Evolutionary conservation across 2,329 filamentous ascomycete species (phyloP).

Genomic region (Paracorniculantispora psalliotae): DNA sequence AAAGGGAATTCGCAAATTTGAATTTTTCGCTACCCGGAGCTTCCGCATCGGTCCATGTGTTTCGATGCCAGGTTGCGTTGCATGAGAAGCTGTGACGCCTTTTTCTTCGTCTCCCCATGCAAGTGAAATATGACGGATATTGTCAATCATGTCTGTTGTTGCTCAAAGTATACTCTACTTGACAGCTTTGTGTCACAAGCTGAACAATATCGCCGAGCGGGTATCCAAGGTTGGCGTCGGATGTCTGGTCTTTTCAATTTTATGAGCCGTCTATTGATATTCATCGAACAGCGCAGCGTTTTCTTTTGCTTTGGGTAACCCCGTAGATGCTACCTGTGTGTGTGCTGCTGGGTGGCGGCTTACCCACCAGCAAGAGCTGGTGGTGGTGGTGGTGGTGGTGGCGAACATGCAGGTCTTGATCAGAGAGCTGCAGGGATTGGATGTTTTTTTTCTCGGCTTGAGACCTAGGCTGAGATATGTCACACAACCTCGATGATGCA

Average conservation of each 20-base stretch:
- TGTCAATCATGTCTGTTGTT: neutral
- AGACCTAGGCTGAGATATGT: too few species aligned
- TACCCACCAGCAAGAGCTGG: neutral
- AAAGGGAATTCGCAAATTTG: neutral
- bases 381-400: neutral
- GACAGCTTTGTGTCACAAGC: neutral
- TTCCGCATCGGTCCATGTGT: neutral
- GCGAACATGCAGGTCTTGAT: neutral
- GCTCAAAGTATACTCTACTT: neutral
- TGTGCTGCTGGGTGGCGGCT: neutral
- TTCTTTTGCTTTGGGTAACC: neutral
- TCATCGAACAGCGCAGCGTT: neutral
- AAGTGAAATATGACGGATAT: constrained; percentile 1
- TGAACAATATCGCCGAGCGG: neutral
- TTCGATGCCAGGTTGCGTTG: neutral
- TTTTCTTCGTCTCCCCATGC: neutral
- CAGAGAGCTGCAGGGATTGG: neutral
- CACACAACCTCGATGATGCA: too few species aligned
- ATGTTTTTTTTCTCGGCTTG: too few species aligned
- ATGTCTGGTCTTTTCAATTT: neutral
- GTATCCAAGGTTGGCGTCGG: constrained; percentile 3
- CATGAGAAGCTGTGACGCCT: neutral
- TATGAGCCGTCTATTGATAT: neutral
- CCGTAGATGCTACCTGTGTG: neutral
- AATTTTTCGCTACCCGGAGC: neutral